Conservation (phyloP, 23 red algal species). For the Gracilaria gracilis region DNA sequence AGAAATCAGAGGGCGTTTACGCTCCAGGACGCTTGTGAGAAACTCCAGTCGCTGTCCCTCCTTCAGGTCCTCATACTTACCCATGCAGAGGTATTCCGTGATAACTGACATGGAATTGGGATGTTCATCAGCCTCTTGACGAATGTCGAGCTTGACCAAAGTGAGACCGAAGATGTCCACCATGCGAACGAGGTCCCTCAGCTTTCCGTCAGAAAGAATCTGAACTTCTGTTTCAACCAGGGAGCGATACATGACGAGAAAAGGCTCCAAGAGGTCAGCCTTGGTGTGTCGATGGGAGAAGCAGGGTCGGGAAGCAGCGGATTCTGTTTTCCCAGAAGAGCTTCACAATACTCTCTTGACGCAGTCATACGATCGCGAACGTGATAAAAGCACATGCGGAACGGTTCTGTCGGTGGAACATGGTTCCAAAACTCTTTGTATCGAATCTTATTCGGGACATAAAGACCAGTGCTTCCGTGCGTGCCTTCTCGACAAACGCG, state of each 20-base stretch:
- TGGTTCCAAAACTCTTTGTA: slow-evolving; percentile 99
- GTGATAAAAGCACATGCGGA: slow-evolving; percentile 88
- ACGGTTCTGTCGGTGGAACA: slow-evolving; percentile 95
- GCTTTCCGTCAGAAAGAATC: slow-evolving; percentile 75
- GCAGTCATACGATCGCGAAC: slow-evolving; percentile 94
- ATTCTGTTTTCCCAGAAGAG: slow-evolving; percentile 59
- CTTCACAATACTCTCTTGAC: slow-evolving; percentile 87
- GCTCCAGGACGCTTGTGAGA: slow-evolving; percentile 75
- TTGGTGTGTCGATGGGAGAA: slow-evolving; percentile 49
- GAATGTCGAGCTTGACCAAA: slow-evolving; percentile 90
- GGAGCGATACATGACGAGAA: slow-evolving; percentile 91
- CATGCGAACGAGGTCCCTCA: slow-evolving; percentile 87
- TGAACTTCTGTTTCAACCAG: slow-evolving; percentile 82
- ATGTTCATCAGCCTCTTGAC: slow-evolving; percentile 96
- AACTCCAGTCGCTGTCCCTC: slow-evolving; percentile 86
- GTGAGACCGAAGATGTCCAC: slow-evolving; percentile 93
- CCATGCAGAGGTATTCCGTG: slow-evolving; percentile 86
- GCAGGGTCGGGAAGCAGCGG: background rate
- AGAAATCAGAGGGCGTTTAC: slow-evolving; percentile 93
- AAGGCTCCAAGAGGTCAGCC: slow-evolving; percentile 91
- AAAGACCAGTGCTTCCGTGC: slow-evolving; percentile 12
- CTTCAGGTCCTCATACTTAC: slow-evolving; percentile 81
- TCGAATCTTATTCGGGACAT: slow-evolving; percentile 73
- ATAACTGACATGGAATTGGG: slow-evolving; percentile 90
- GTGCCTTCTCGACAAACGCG: slow-evolving; percentile 23